Percentiles rank a stretch among this genome's conserved stretches.
These are phyloP conservation scores for Syzygium aromaticum DNA, from an alignment of 345 rosid genomes.

Conservation along the genomic window DNA sequence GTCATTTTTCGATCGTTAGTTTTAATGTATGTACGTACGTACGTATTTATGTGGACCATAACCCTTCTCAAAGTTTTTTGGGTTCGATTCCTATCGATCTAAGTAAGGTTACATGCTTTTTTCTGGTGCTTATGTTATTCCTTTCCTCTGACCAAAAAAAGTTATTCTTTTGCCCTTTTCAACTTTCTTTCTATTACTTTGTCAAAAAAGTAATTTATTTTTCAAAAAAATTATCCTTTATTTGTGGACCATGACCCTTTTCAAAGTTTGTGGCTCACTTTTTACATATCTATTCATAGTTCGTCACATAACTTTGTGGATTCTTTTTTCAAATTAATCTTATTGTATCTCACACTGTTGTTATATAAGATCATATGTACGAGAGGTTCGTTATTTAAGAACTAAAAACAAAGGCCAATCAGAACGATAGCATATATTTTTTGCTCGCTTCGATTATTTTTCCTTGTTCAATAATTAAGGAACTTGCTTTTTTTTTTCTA, in stretches of 20 bases:
- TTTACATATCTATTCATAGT: not conserved
- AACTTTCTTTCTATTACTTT: not conserved
- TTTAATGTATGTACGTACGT: not conserved
- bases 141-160: not conserved
- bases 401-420: not conserved
- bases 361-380: not conserved
- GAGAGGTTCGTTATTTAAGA: not conserved
- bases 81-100: not conserved
- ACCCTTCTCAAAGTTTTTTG: not conserved
- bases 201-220: not conserved
- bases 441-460: not conserved
- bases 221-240: not conserved
- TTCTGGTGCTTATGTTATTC: not conserved
- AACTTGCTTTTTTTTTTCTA: not conserved
- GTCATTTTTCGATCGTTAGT: not conserved
- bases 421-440: not conserved
- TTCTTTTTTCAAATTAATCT: not conserved
- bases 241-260: no score
- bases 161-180: not conserved
- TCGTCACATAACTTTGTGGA: not conserved
- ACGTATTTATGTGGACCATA: not conserved
- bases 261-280: not conserved
- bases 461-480: not conserved
- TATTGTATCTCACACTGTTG: not conserved
- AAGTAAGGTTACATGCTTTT: not conserved